Conservation (phyloP, 495 filamentous ascomycete species). For the Entonaema liquescens region DNA sequence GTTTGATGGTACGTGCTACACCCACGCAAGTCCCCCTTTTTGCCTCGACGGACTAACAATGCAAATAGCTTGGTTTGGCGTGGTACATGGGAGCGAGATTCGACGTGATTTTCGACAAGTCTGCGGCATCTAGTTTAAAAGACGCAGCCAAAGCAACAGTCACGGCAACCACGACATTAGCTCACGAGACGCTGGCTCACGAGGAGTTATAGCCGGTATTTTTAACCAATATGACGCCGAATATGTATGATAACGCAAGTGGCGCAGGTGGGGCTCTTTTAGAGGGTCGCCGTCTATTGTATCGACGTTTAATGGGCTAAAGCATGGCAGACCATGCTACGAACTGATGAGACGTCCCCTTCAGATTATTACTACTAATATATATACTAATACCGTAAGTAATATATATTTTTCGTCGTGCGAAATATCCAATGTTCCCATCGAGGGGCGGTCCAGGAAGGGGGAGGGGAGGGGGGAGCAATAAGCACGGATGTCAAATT, state of each 20-base stretch:
- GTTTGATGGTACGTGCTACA: conserved; percentile 54
- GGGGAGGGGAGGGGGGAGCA: conserved; percentile 8
- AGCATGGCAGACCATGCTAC: conserved; percentile 3
- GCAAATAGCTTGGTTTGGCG: conserved; percentile 68
- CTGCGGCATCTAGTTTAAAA: conserved; percentile 42
- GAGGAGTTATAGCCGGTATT: conserved; percentile 52
- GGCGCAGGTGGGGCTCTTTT: background rate
- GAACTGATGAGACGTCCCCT: conserved; percentile 10
- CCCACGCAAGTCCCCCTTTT: background rate
- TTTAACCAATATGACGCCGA: conserved; percentile 6
- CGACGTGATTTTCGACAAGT: conserved; percentile 56
- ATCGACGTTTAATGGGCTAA: conserved; percentile 8
- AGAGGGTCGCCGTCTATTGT: conserved; percentile 5
- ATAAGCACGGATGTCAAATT: conserved; percentile 99
- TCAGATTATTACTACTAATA: conserved; percentile 33
- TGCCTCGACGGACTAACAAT: conserved; percentile 23
- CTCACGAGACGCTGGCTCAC: conserved; percentile 50
- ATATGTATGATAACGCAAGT: conserved; percentile 14
- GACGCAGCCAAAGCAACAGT: conserved; percentile 36
- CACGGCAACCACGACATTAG: conserved; percentile 29
- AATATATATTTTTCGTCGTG: background rate
- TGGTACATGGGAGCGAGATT: conserved; percentile 71
- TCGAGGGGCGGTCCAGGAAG: background rate
- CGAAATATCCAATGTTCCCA: background rate
- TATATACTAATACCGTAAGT: conserved; percentile 31